Percentiles rank a stretch among this genome's conserved stretches.
phyloP scores from a whole-genome alignment of 2,329 filamentous ascomycete species.

The Xylariaceae sp. region DNA sequence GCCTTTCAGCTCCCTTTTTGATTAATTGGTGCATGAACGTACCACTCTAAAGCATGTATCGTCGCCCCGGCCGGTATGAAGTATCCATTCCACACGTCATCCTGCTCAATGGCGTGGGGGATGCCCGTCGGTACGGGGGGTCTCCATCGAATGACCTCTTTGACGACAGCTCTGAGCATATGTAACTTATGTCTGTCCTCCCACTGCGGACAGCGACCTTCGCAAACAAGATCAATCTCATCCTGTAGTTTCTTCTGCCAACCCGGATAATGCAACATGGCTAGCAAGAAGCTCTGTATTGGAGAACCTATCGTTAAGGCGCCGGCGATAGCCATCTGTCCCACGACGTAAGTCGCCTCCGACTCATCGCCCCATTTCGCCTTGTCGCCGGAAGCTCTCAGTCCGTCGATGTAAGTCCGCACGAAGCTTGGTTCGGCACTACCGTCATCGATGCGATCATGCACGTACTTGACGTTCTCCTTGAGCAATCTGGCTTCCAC shows the following conservation, averaged over 20 bases:
- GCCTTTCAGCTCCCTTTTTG: background rate
- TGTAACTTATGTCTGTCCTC: conserved; percentile 44
- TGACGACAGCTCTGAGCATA: conserved; percentile 44
- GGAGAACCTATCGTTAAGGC: conserved; percentile 42
- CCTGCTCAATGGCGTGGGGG: conserved; percentile 47
- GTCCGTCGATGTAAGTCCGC: conserved; percentile 36
- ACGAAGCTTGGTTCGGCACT: conserved; percentile 39
- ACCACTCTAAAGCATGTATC: conserved; percentile 51
- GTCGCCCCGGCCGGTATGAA: conserved; percentile 49
- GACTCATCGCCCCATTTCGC: conserved; percentile 28
- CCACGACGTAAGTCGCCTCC: conserved; percentile 43
- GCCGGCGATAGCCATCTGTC: conserved; percentile 46
- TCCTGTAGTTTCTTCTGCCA: conserved; percentile 40
- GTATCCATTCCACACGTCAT: conserved; percentile 50
- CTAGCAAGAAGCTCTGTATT: conserved; percentile 40
- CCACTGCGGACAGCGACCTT: conserved; percentile 42
- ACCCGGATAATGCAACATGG: conserved; percentile 37
- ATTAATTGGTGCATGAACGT: conserved; percentile 10
- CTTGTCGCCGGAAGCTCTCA: conserved; percentile 19
- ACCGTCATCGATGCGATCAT: conserved; percentile 29
- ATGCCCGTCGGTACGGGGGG: conserved; percentile 52
- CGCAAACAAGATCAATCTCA: conserved; percentile 45
- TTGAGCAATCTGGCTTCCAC: conserved; percentile 37
- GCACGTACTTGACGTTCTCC: conserved; percentile 36
- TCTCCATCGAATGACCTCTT: conserved; percentile 52